A percentile compares a stretch with the other conserved stretches of the same genome.
phyloP scores from a whole-genome alignment of 805 yeast genomes.

The Pichia occidentalis region DNA sequence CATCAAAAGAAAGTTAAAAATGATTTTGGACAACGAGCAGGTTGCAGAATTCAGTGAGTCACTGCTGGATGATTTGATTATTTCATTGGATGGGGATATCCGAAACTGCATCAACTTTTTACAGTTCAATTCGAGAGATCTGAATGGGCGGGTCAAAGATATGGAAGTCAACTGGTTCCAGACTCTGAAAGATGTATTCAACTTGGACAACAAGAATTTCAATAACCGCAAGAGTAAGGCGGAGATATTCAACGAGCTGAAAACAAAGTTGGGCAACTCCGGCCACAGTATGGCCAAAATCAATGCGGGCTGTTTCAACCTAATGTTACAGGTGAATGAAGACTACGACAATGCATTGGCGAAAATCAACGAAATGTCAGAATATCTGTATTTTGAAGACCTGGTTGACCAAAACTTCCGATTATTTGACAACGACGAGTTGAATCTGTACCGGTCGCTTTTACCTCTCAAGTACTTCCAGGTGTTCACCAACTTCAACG shows the following conservation, averaged over 20 bases:
- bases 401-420: conserved; percentile 40
- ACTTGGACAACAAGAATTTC: conserved; percentile 33
- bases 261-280: conserved; percentile 35
- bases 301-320: conserved; percentile 62
- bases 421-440: conserved; percentile 36
- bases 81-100: conserved; percentile 71
- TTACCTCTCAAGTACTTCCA: conserved; percentile 58
- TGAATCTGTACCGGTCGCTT: conserved; percentile 40
- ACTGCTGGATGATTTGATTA: conserved; percentile 58
- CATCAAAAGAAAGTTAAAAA: conserved; percentile 41
- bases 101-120: conserved; percentile 78
- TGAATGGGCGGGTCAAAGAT: conserved; percentile 41
- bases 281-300: conserved; percentile 56
- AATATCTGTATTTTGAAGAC: conserved; percentile 76
- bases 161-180: conserved; percentile 58
- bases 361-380: conserved; percentile 57
- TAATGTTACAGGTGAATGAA: conserved; percentile 32
- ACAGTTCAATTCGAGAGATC: conserved; percentile 46
- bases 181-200: conserved; percentile 56
- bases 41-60: conserved; percentile 39
- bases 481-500: conserved; percentile 44
- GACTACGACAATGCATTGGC: conserved; percentile 53
- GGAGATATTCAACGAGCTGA: conserved; percentile 34
- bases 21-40: conserved; percentile 50
- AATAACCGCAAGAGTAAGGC: conserved; percentile 34